These are phyloP conservation scores for Psilocybe sp. DNA, from an alignment of 768 basidiomycete genomes.

Conservation along the genomic window DNA sequence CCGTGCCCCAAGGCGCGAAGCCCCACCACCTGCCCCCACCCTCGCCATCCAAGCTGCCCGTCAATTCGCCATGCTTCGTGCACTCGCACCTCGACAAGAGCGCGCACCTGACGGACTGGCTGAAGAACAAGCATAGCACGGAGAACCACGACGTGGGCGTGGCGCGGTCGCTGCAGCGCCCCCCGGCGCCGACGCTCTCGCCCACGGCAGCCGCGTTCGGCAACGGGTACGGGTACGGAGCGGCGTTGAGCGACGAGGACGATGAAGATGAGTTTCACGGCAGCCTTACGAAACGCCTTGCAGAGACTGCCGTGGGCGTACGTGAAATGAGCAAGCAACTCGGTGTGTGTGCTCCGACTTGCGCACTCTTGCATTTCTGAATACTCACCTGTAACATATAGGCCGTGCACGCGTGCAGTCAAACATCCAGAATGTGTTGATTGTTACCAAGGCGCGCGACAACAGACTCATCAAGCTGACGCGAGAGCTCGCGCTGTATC, in stretches of 20 bases:
- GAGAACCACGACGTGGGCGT: constrained; percentile 43
- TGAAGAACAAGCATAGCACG: constrained; percentile 44
- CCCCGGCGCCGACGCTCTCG: constrained; percentile 12
- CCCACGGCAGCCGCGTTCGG: constrained; percentile 10
- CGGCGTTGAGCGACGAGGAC: constrained; percentile 23
- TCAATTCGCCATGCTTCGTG: constrained; percentile 85
- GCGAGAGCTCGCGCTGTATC: constrained; percentile 87
- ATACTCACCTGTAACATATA: constrained; percentile 31
- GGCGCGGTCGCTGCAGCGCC: constrained; percentile 44
- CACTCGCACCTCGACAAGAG: constrained; percentile 89
- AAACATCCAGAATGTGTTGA: constrained; percentile 88
- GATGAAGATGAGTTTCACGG: constrained; percentile 67
- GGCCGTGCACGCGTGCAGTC: constrained; percentile 90
- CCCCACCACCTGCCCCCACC: constrained; percentile 19
- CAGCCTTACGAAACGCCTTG: constrained; percentile 87
- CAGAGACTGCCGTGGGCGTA: constrained; percentile 95
- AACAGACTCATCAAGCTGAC: constrained; percentile 95
- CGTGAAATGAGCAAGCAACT: constrained; percentile 99
- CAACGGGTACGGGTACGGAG: constrained; percentile 15
- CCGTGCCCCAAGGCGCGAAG: constrained; percentile 12
- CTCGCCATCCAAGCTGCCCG: constrained; percentile 35
- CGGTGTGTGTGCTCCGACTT: constrained; percentile 48
- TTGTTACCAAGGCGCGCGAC: constrained; percentile 97
- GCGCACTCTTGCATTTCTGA: no score
- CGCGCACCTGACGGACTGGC: constrained; percentile 75